phyloP scores from a whole-genome alignment of 2,329 filamentous ascomycete genomes.

The Diaporthe sp. region DNA sequence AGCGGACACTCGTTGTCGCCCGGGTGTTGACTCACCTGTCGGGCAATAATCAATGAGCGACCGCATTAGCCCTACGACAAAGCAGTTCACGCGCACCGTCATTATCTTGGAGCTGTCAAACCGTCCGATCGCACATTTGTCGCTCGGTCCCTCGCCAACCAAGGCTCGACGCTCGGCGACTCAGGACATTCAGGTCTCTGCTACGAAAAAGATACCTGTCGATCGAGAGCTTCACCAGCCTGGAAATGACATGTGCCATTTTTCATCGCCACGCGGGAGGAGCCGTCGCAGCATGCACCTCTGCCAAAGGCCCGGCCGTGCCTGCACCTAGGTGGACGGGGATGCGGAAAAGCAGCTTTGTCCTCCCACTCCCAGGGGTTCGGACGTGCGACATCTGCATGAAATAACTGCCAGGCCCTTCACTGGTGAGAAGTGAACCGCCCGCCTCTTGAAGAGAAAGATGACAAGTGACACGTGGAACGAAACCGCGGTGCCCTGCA shows the following conservation, averaged over 20 bases:
- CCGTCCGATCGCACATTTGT: slow-evolving; percentile 6
- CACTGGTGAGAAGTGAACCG: slow-evolving; percentile 35
- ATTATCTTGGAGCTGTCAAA: slow-evolving; percentile 19
- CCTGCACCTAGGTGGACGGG: slow-evolving; percentile 24
- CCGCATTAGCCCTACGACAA: neutral
- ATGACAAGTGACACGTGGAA: slow-evolving; percentile 32
- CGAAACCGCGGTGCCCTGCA: slow-evolving; percentile 23
- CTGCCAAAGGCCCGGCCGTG: slow-evolving; percentile 14
- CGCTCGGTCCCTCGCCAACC: slow-evolving; percentile 14
- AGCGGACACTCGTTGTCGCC: neutral
- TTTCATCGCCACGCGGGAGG: slow-evolving; percentile 31
- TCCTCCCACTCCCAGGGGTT: slow-evolving; percentile 25
- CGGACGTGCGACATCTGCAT: slow-evolving; percentile 31
- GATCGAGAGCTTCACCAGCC: neutral
- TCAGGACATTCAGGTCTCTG: neutral
- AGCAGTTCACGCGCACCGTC: neutral
- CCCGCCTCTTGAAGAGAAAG: neutral
- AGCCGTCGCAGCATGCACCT: slow-evolving; percentile 31
- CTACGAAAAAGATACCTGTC: slow-evolving; percentile 6
- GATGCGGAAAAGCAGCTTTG: slow-evolving; percentile 28
- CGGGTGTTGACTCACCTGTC: neutral
- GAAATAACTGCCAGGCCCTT: slow-evolving; percentile 22
- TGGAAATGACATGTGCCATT: slow-evolving; percentile 22
- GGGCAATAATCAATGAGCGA: neutral
- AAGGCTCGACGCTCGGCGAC: neutral